Base-by-base conservation (phyloP, 208 protist species). In the Paratrypanosoma confusum region DNA sequence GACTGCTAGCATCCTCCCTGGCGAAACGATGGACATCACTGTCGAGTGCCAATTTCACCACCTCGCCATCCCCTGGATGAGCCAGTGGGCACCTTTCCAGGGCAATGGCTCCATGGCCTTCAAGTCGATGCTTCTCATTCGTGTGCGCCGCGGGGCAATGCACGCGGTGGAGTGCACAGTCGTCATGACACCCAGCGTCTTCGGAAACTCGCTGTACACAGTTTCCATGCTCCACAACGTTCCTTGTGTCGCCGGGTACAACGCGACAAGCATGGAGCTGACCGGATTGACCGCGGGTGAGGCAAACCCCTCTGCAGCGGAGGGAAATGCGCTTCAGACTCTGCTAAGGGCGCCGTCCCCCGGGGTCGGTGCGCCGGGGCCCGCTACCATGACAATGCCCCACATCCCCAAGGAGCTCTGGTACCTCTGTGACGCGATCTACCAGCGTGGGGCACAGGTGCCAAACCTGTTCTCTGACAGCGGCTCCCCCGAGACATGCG, bases 321-420 rank as follows among this genome's bases (percentile, higher is more conserved):
- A n/a, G n/a, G n/a, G n/a, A n/a, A n/a, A n/a, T n/a, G n/a, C n/a
- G n/a, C n/a, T n/a, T n/a, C n/a, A n/a, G n/a, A n/a, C n/a, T n/a
- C n/a, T n/a, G n/a, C n/a, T n/a, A n/a, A n/a, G n/a, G n/a, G n/a
- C n/a, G n/a, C n/a, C n/a, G 10, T 50, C n/a, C 10, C 36, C 5
- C 44, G 13, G 5, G 34, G 34, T 13, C 44, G 33, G 10, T 24
- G 16, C 7, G 31, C 8, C n/a, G n/a, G 14, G 16, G 41, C 40
- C 47, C 13, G 6, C 35, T 6, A n/a, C 47, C 13, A 17, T 13
- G 11, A 52, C 13, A 7, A 50, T 27, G 37, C 77, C 79, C 20
- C 65, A 84, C 35, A 34, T 94, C 6, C 78, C 81, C n/a, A 94
- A 94, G 62, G 81, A 94, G 58, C 42, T 90, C 22, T 94, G 81